These are phyloP conservation scores for Cardiospermum halicacabum DNA, from an alignment of 345 rosid genomes.

Conservation along the genomic window DNA sequence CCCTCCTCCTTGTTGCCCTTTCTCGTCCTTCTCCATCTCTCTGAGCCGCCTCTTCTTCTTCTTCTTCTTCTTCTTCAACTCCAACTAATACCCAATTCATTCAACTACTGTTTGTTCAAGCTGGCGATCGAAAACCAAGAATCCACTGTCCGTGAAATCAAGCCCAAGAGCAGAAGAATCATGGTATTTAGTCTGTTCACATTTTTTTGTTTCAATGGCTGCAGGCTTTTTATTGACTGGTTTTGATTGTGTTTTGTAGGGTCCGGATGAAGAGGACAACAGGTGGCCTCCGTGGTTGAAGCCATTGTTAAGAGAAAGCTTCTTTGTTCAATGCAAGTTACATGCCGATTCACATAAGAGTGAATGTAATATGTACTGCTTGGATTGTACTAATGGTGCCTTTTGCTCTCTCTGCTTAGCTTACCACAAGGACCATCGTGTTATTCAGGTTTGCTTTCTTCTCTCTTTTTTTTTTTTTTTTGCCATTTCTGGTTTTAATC, in stretches of 20 bases:
- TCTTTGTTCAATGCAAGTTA: constrained; percentile 84
- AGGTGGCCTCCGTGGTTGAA: constrained; percentile 82
- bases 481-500: background rate
- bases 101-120: constrained; percentile 21
- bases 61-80: constrained; percentile 5
- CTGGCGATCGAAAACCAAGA: constrained; percentile 90
- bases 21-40: constrained; percentile 13
- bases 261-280: constrained; percentile 64
- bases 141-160: constrained; percentile 65
- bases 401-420: constrained; percentile 78
- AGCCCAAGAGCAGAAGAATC: constrained; percentile 74
- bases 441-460: constrained; percentile 62
- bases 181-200: constrained; percentile 37
- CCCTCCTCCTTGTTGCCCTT: constrained; percentile 2
- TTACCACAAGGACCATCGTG: constrained; percentile 69
- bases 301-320: constrained; percentile 63
- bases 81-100: constrained; percentile 13
- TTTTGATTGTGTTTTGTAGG: constrained; percentile 40
- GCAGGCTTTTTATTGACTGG: constrained; percentile 9
- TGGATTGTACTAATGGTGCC: constrained; percentile 81
- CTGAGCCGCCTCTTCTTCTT: constrained; percentile 13
- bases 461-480: background rate
- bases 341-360: constrained; percentile 89
- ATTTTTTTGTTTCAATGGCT: constrained; percentile 12
- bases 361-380: constrained; percentile 97